Evolutionary conservation across 2,329 filamentous ascomycete species (phyloP).

Genomic region (Remersonia thermophila): DNA sequence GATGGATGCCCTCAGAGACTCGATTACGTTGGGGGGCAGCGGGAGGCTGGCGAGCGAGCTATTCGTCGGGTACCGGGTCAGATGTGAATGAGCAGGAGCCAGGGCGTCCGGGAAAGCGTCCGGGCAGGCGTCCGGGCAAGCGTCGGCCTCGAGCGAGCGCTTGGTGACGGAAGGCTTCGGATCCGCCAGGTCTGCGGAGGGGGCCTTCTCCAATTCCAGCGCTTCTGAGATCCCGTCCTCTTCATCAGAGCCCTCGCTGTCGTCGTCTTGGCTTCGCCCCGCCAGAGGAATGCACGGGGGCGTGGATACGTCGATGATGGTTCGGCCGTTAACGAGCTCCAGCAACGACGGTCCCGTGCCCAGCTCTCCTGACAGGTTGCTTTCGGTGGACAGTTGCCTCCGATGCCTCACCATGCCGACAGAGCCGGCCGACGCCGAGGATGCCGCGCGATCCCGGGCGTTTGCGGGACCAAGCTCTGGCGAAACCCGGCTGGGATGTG

Average conservation of each 20-base stretch:
- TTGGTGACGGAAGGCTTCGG: constrained; percentile 1
- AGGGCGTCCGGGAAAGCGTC: no score
- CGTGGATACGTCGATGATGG: constrained; percentile 12
- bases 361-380: neutral
- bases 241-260: neutral
- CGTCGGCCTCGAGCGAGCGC: neutral
- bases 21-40: constrained; percentile 40
- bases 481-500: no score
- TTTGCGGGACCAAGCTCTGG: no score
- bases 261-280: neutral
- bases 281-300: constrained; percentile 6
- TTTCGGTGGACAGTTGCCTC: no score
- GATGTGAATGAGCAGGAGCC: neutral
- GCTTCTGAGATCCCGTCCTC: neutral
- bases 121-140: neutral
- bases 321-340: constrained; percentile 9
- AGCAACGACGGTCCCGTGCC: constrained; percentile 4
- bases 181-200: no score
- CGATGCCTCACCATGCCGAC: no score
- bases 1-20: constrained; percentile 41
- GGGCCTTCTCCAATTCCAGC: neutral
- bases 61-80: neutral
- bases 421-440: no score
- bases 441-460: no score
- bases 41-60: constrained; percentile 27